Conservation (phyloP, 495 filamentous ascomycete genomes). For the Penicilliopsis zonata region DNA sequence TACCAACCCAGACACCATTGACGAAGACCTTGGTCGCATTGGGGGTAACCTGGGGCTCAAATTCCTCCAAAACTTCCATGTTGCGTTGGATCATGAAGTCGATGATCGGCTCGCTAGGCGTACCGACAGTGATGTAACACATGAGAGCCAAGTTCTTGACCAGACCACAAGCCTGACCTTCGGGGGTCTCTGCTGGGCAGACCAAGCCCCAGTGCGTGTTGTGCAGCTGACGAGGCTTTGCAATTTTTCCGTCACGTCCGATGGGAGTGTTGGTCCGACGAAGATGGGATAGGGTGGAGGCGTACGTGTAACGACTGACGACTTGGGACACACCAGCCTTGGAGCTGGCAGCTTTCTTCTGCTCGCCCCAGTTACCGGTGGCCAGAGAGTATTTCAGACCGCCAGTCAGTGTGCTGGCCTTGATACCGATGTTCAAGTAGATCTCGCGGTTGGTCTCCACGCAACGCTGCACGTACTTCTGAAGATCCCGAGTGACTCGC, state of each 20-base stretch:
- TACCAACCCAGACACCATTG: conserved; percentile 94
- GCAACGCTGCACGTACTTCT: conserved; percentile 78
- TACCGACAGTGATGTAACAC: conserved; percentile 94
- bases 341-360: conserved; percentile 89
- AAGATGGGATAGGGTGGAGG: conserved; percentile 91
- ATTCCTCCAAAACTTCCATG: conserved; percentile 96
- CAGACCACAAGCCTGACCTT: conserved; percentile 95
- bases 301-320: conserved; percentile 93
- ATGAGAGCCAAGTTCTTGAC: conserved; percentile 98
- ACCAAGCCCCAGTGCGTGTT: conserved; percentile 99
- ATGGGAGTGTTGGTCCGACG: conserved; percentile 96
- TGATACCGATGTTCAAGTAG: conserved; percentile 78
- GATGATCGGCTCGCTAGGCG: conserved; percentile 75
- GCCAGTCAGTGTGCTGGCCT: conserved; percentile 80
- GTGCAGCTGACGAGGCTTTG: conserved; percentile 93
- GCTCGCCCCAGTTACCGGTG: conserved; percentile 99
- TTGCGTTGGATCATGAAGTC: conserved; percentile 89
- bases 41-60: conserved; percentile 76
- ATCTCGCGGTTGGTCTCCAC: conserved; percentile 83
- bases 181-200: conserved; percentile 93
- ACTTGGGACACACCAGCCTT: conserved; percentile 98
- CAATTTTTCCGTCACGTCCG: conserved; percentile 94
- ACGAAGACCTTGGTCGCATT: conserved; percentile 96
- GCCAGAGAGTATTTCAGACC: conserved; percentile 93
- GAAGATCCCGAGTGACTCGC: conserved; percentile 78